Evolutionary conservation across 148 eudicot genomes (phyloP).

Genomic region (Silene latifolia): DNA sequence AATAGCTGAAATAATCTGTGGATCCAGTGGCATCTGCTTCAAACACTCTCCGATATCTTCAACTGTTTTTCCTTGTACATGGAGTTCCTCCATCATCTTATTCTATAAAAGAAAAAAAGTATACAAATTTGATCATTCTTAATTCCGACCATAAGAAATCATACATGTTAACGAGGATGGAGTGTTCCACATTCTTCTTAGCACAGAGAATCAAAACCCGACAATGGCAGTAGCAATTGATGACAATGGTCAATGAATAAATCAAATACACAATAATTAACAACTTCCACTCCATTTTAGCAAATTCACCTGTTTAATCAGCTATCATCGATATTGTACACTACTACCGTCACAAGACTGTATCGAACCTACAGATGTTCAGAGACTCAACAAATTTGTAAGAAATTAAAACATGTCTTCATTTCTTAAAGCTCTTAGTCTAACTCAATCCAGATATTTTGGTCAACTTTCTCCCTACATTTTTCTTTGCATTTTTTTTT

Average conservation of each 20-base stretch:
- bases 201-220: no score
- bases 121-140: conserved; percentile 4
- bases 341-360: not conserved
- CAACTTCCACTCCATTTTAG: not conserved
- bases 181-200: no score
- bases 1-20: conserved; percentile 50
- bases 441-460: no score
- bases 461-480: no score
- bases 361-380: no score
- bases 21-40: conserved; percentile 54
- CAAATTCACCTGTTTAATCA: no score
- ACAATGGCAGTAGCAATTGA: no score
- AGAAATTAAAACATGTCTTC: no score
- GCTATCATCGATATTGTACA: not conserved
- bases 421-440: no score
- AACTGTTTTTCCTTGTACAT: conserved; percentile 54
- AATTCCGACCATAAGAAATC: not conserved
- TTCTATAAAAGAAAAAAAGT: conserved; percentile 35
- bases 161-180: not conserved
- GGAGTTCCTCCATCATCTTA: conserved; percentile 78
- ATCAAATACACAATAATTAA: not conserved
- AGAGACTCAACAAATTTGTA: no score
- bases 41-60: conserved; percentile 71
- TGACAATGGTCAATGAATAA: no score
- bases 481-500: no score